Evolutionary conservation across 495 filamentous ascomycete genomes (phyloP).

Genomic region (Daldinia loculata): DNA sequence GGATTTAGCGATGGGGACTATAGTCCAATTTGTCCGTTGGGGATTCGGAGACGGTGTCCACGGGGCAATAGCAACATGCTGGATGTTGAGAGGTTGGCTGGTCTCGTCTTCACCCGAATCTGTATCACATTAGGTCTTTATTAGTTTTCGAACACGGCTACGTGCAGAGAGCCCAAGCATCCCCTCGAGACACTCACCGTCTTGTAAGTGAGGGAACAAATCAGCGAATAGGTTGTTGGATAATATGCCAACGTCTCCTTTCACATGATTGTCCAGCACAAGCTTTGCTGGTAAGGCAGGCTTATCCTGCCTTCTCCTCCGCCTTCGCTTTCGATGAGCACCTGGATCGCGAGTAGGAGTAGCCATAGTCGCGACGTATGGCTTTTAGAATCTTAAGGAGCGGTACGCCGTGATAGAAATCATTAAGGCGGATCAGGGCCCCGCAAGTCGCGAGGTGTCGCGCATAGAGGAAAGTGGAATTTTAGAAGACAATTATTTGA

Average conservation of each 20-base stretch:
- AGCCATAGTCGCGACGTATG: conserved; percentile 40
- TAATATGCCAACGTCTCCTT: conserved; percentile 85
- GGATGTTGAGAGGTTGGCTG: conserved; percentile 47
- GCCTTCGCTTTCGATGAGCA: conserved; percentile 49
- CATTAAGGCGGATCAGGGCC: conserved; percentile 31
- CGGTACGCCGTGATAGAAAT: conserved; percentile 25
- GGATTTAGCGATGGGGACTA: conserved; percentile 77
- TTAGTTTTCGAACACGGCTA: conserved; percentile 30
- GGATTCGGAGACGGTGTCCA: conserved; percentile 72
- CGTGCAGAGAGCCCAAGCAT: conserved; percentile 17
- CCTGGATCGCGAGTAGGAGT: conserved; percentile 34
- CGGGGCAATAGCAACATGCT: conserved; percentile 82
- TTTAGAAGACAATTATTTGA: neutral
- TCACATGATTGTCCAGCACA: conserved; percentile 84
- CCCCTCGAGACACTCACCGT: conserved; percentile 45
- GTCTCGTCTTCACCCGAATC: conserved; percentile 46
- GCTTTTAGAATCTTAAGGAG: conserved; percentile 8
- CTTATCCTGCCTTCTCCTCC: conserved; percentile 66
- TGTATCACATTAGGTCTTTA: conserved; percentile 25
- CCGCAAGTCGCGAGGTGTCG: conserved; percentile 36
- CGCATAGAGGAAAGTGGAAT: conserved; percentile 6
- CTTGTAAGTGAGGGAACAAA: conserved; percentile 71
- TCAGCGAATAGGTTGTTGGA: conserved; percentile 86
- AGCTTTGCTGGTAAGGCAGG: conserved; percentile 61
- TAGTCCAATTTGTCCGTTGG: conserved; percentile 78